Conservation (phyloP, 805 yeast genomes). For the Yamadazyma insecticola region DNA sequence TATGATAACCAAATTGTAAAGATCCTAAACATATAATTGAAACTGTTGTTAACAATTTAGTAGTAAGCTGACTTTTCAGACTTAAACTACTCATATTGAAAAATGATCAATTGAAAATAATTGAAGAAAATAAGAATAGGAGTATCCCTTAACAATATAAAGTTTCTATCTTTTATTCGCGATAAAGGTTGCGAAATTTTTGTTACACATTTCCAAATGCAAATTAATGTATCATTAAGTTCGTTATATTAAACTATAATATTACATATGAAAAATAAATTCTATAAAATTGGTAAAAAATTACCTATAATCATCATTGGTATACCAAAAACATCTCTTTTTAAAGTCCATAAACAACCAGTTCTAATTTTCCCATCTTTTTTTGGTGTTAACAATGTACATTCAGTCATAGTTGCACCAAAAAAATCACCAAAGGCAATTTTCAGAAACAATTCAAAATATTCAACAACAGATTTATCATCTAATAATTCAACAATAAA, state of each 20-base stretch:
- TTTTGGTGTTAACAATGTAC: slow-evolving; percentile 64
- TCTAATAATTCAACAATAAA: slow-evolving; percentile 83
- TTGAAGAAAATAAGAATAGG: too few species aligned
- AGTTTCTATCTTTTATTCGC: too few species aligned
- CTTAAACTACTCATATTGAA: too few species aligned
- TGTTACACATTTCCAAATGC: neutral
- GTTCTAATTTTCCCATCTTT: slow-evolving; percentile 60
- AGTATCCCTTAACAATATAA: too few species aligned
- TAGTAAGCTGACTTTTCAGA: slow-evolving; percentile 15
- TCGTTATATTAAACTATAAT: too few species aligned
- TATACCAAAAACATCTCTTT: slow-evolving; percentile 91
- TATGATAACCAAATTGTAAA: slow-evolving; percentile 89
- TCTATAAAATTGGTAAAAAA: slow-evolving; percentile 68
- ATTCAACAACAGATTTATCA: slow-evolving; percentile 79
- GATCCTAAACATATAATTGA: slow-evolving; percentile 70
- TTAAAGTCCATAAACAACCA: slow-evolving; percentile 86
- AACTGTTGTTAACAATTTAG: slow-evolving; percentile 39
- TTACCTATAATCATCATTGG: slow-evolving; percentile 97
- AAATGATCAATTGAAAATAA: too few species aligned
- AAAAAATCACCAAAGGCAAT: slow-evolving; percentile 88
- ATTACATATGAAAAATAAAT: too few species aligned
- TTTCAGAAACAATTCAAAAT: slow-evolving; percentile 77
- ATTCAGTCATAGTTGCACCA: slow-evolving; percentile 82
- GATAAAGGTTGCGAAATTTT: too few species aligned
- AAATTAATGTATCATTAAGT: too few species aligned